phyloP scores from a whole-genome alignment of 768 basidiomycete species.

The Suillus alpinus region DNA sequence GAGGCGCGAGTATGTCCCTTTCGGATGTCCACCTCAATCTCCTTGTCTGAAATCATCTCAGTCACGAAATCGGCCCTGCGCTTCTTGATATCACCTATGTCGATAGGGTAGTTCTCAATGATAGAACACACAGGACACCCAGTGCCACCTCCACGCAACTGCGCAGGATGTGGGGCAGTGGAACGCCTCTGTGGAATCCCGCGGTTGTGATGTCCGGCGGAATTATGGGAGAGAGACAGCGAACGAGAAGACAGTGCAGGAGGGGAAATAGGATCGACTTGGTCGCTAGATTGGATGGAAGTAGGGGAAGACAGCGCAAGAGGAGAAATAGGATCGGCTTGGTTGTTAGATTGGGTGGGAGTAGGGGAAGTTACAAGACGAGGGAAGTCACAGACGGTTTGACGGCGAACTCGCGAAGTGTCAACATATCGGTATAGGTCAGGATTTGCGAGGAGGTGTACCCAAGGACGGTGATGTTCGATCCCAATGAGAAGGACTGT shows the following conservation, averaged over 20 bases:
- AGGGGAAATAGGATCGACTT: background rate
- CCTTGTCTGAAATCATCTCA: background rate
- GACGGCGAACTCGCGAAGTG: background rate
- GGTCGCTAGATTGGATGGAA: background rate
- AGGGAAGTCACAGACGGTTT: no score
- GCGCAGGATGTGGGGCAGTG: background rate
- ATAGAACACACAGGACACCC: conserved; percentile 4
- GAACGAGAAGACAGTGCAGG: background rate
- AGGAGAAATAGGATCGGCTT: no score
- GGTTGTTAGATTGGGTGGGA: background rate
- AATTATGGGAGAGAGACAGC: background rate
- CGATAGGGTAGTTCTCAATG: background rate
- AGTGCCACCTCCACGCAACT: background rate
- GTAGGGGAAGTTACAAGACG: background rate
- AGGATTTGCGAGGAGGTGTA: background rate
- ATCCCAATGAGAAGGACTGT: background rate
- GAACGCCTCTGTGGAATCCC: background rate
- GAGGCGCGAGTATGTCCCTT: background rate
- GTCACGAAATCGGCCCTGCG: background rate
- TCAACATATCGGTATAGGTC: background rate
- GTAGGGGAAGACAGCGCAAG: background rate
- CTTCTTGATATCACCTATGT: background rate
- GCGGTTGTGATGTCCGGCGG: background rate
- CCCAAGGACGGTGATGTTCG: background rate
- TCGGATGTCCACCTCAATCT: background rate